Percentiles rank a stretch among this genome's conserved stretches.
phyloP scores from a whole-genome alignment of 805 yeast genomes.

The Metschnikowia peoriensis region DNA sequence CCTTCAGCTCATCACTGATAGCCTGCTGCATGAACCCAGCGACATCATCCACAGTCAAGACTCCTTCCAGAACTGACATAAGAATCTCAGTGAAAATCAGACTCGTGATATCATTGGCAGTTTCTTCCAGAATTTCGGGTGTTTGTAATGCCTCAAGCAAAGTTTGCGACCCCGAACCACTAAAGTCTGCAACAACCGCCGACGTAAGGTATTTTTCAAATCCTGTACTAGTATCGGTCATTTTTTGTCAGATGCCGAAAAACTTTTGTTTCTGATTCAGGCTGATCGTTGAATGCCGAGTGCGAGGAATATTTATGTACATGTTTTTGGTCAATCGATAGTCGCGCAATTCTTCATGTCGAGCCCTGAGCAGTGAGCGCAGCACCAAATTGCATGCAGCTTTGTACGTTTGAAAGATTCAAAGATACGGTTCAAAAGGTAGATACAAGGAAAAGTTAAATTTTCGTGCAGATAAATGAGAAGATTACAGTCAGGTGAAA shows the following conservation, averaged over 20 bases:
- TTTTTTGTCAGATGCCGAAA: background rate
- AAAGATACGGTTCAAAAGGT: too few species aligned
- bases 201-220: conserved; percentile 25
- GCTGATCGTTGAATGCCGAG: background rate
- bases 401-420: too few species aligned
- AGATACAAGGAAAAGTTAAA: too few species aligned
- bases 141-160: conserved; percentile 31
- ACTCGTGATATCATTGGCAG: conserved; percentile 19
- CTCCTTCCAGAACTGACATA: conserved; percentile 24
- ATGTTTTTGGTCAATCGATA: background rate
- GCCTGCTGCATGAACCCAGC: conserved; percentile 25
- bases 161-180: conserved; percentile 30
- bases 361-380: too few species aligned
- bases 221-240: conserved; percentile 1
- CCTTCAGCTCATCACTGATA: conserved; percentile 31
- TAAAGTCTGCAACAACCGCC: conserved; percentile 32
- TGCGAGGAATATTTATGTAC: background rate
- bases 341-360: background rate
- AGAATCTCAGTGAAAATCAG: conserved; percentile 35
- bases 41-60: conserved; percentile 17
- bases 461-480: too few species aligned
- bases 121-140: conserved; percentile 21
- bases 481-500: too few species aligned
- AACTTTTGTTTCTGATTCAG: background rate
- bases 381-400: too few species aligned